Evolutionary conservation across 2,329 filamentous ascomycete species (phyloP).

Genomic region (Emmonsia crescens): DNA sequence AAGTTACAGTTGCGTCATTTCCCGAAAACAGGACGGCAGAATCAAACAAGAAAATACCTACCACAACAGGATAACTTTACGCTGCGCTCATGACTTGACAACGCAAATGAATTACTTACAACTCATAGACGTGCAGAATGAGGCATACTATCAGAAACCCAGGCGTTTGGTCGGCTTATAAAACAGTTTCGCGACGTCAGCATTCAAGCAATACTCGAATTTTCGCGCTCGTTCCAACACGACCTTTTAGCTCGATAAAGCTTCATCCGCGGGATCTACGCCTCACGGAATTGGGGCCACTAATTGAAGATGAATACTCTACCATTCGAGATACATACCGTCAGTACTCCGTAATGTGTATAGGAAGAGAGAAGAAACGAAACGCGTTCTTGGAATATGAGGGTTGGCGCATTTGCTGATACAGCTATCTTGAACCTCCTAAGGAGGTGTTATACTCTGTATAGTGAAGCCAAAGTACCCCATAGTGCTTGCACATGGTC

Average conservation of each 20-base stretch:
- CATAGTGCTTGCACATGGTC: constrained; percentile 54
- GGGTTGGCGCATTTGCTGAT: neutral
- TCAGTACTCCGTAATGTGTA: constrained; percentile 17
- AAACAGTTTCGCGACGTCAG: neutral
- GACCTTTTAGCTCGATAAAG: neutral
- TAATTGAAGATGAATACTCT: constrained; percentile 53
- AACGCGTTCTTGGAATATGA: neutral
- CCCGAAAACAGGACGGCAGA: too few species aligned
- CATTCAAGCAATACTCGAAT: neutral
- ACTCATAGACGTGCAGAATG: neutral
- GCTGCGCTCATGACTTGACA: neutral
- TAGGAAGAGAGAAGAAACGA: neutral
- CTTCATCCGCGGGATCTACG: constrained; percentile 12
- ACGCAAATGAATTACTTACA: neutral
- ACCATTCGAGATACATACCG: constrained; percentile 48
- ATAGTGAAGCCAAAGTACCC: constrained; percentile 42
- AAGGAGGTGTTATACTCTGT: constrained; percentile 33
- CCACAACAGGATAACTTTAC: too few species aligned
- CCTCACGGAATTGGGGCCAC: constrained; percentile 40
- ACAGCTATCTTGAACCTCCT: neutral
- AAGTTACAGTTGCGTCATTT: neutral
- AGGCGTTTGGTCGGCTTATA: neutral
- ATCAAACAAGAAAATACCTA: too few species aligned
- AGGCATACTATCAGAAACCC: neutral
- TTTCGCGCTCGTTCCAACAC: neutral